Evolutionary conservation across 1,284 basidiomycete species (phyloP).

Genomic region (Taiwanofungus camphoratus): DNA sequence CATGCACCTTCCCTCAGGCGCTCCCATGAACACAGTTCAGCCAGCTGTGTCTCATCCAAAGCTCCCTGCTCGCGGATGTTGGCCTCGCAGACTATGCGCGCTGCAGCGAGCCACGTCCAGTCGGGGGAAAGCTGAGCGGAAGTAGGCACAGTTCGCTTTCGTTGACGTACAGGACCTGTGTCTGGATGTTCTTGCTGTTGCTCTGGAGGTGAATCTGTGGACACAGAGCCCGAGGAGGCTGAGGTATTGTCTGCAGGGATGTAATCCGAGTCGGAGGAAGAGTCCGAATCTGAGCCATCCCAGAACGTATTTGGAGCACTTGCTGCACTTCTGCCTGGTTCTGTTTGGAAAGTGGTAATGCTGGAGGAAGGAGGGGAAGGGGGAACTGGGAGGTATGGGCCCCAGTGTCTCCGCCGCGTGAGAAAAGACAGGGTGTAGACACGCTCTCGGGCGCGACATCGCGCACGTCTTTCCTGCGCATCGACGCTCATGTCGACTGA

Average conservation of each 20-base stretch:
- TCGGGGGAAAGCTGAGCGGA: conserved; percentile 19
- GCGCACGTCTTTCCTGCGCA: conserved; percentile 26
- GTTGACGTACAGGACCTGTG: neutral
- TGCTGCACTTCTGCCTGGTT: neutral
- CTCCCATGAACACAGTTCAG: neutral
- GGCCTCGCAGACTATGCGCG: conserved; percentile 3
- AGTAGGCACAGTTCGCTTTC: conserved; percentile 10
- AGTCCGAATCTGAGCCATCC: neutral
- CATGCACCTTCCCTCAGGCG: neutral
- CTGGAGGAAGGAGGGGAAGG: neutral
- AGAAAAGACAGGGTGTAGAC: conserved; percentile 45
- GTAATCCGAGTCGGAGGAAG: conserved; percentile 5
- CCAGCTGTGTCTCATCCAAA: conserved; percentile 4
- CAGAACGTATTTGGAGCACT: neutral
- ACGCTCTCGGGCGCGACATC: conserved; percentile 34
- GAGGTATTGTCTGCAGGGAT: conserved; percentile 4
- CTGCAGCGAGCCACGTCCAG: conserved; percentile 26
- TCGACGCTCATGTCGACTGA: conserved; percentile 12
- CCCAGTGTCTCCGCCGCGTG: conserved; percentile 37
- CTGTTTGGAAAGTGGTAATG: neutral
- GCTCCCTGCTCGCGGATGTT: neutral
- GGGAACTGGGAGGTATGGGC: conserved; percentile 34
- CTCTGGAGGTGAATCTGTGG: neutral
- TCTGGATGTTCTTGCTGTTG: conserved; percentile 2
- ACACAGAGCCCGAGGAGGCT: neutral